phyloP scores from a whole-genome alignment of 495 filamentous ascomycete species.

The Antarctomyces pellizariae region DNA sequence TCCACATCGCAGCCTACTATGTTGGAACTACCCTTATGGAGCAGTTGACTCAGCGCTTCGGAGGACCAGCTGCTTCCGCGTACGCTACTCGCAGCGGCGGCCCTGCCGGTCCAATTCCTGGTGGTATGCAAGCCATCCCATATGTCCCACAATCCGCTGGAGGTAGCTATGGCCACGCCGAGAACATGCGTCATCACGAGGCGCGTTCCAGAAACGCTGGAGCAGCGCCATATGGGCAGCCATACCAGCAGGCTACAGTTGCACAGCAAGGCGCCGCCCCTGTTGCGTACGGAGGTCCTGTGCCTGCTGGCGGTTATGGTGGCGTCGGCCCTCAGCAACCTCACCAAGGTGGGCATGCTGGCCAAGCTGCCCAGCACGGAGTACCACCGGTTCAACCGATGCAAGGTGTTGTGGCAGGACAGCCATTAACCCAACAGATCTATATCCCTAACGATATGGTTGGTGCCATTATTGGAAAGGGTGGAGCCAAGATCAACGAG shows the following conservation, averaged over 20 bases:
- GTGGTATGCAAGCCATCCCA: slow-evolving; percentile 92
- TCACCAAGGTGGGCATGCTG: slow-evolving; percentile 31
- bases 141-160: slow-evolving; percentile 83
- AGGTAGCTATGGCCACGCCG: slow-evolving; percentile 77
- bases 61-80: slow-evolving; percentile 83
- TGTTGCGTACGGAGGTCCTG: slow-evolving; percentile 52
- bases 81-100: slow-evolving; percentile 91
- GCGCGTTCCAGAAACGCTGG: too few species aligned
- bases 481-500: slow-evolving; percentile 97
- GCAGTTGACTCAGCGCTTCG: slow-evolving; percentile 87
- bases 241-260: slow-evolving; percentile 46
- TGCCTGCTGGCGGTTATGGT: slow-evolving; percentile 35
- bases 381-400: slow-evolving; percentile 47
- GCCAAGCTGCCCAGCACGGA: slow-evolving; percentile 23
- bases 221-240: slow-evolving; percentile 40
- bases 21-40: slow-evolving; percentile 89
- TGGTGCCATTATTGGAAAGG: slow-evolving; percentile 95
- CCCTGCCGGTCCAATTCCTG: slow-evolving; percentile 75
- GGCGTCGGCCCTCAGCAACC: slow-evolving; percentile 64
- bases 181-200: slow-evolving; percentile 49
- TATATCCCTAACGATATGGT: slow-evolving; percentile 99
- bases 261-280: too few species aligned
- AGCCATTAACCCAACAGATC: slow-evolving; percentile 90
- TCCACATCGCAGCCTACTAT: slow-evolving; percentile 97
- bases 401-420: slow-evolving; percentile 52